Evolutionary conservation across 495 filamentous ascomycete genomes (phyloP).

Genomic region (Lasiosphaeriaceae sp.): DNA sequence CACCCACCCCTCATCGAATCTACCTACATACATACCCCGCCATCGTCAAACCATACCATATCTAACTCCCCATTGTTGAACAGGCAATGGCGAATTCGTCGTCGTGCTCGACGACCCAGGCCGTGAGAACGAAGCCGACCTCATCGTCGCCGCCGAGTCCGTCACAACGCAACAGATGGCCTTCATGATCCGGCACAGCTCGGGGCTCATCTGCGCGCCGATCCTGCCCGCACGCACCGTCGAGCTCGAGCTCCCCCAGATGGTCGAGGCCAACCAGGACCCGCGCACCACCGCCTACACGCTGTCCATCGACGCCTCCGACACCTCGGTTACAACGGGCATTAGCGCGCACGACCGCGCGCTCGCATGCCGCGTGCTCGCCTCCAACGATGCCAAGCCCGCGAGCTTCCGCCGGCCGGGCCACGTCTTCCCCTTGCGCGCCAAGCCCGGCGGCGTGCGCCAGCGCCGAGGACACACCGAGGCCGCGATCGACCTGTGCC

Average conservation of each 20-base stretch:
- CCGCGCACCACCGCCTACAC: slow-evolving; percentile 91
- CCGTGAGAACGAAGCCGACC: slow-evolving; percentile 96
- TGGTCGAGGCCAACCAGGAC: slow-evolving; percentile 80
- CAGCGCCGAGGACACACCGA: slow-evolving; percentile 85
- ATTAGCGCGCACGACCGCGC: slow-evolving; percentile 87
- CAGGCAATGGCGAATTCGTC: slow-evolving; percentile 89
- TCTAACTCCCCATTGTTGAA: slow-evolving; percentile 1
- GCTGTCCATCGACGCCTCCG: slow-evolving; percentile 71
- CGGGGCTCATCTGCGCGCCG: slow-evolving; percentile 87
- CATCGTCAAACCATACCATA: not conserved
- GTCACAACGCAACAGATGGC: slow-evolving; percentile 89
- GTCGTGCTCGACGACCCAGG: slow-evolving; percentile 85
- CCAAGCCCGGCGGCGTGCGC: slow-evolving; percentile 73
- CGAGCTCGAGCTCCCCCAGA: slow-evolving; percentile 75
- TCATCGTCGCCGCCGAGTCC: slow-evolving; percentile 87
- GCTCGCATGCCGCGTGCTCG: slow-evolving; percentile 74
- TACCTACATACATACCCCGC: not conserved
- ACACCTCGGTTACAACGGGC: slow-evolving; percentile 75
- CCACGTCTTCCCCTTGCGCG: slow-evolving; percentile 84
- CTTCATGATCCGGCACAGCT: slow-evolving; percentile 87
- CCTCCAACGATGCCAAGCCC: slow-evolving; percentile 55
- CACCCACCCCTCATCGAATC: slow-evolving; percentile 3
- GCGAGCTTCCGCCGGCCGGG: slow-evolving; percentile 76
- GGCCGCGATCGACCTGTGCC: slow-evolving; percentile 83
- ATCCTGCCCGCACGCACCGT: slow-evolving; percentile 62